Base-by-base conservation (phyloP, 192 early-diverging fungal genomes). In the Podila clonocystis region DNA sequence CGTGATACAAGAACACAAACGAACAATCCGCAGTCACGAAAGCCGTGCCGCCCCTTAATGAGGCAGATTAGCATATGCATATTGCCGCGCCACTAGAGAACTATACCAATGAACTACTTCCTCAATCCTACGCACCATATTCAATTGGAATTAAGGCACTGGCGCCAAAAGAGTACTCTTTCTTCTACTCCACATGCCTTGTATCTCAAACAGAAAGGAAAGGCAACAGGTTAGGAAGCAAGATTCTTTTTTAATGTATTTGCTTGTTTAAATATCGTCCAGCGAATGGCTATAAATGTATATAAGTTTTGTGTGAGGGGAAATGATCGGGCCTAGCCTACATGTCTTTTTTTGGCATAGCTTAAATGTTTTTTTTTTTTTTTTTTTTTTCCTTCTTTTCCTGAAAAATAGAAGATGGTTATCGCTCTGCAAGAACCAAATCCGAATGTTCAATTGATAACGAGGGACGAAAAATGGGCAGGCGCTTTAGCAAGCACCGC, bases 401-500 rank as follows among this genome's bases (percentile, higher is more conserved):
- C 11, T 41, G 38, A 41, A 41, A 41, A 41, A 41, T 13, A 41
- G 38, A 12, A 55, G 2, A 55, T 22, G 19, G 50, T 55, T 24
- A 55, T 55, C 50, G 50, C 50, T 55, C 50, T 55, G 50, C 50
- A 24, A 55, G 4, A 22, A 22, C 50, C 19, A 55, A 7, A 22
- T 55, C 20, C 22, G 50, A 55, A 55, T 55, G n/a, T 22, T 24
- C 50, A 55, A 55, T 1, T 55, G 20, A 4, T 55, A 2, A 9
- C 50, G 50, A 55, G 50, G 26, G 26, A 62, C 22, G 38, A 41
- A 20, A 19, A n/a, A 34, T 5, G 20, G 19, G 8, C 1, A 19
- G 19, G 28, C 0, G n/a, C 29, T 67, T 72, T 70, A 75, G 70
- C 74, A 83, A 30, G 79, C 72, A 62, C 79, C 79, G 34, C 63